Base-by-base conservation (phyloP, 768 basidiomycete species). In the Lenzites betulinus region DNA sequence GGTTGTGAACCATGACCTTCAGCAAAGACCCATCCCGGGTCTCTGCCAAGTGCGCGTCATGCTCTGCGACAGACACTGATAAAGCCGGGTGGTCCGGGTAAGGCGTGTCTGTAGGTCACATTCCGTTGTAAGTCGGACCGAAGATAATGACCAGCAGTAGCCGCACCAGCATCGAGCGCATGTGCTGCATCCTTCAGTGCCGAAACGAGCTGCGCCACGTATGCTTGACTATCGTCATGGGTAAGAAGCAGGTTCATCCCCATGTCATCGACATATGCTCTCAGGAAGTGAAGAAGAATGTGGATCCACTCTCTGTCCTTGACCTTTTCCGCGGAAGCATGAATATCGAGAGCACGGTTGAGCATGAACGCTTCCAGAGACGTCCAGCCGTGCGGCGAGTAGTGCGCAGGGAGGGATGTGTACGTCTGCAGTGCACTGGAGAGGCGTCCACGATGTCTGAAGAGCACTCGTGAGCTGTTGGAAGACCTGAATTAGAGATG, bases 271-370 rank as follows among this genome's bases (percentile, higher is more conserved):
- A 85, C 81, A 60, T 83, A 88, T 13, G 84, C 81, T 67, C 84
- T 86, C 43, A 97, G 78, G 71, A 90, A 95, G 5, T 90, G 83
- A 30, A 95, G 77, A 7, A 90, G 78, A 16, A 89, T 81, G 62
- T 90, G 85, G 22, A 92, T 81, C 93, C 93, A 95, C 69, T 95
- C 92, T 22, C 78, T 77, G 64, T 92, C 88, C 58, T 78, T 84
- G 7, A 81, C 75, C 65, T 82, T 85, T 15, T 79, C 73, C n/a
- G 88, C 73, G 22, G 78, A 70, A 1, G 75, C 71, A 67, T 94
- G 88, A 0, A 87, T 84, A 63, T 87, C 83, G 39, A 95, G 76
- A 1, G 91, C 90, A 49, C 81, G 81, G 13, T 85, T 86, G 20
- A 93, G 81, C 83, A 93, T 90, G 65, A 85, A 85, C 2, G 87